These are phyloP conservation scores for Zygosaccharomyces siamensis DNA, from an alignment of 805 yeast genomes.

Conservation along the genomic window DNA sequence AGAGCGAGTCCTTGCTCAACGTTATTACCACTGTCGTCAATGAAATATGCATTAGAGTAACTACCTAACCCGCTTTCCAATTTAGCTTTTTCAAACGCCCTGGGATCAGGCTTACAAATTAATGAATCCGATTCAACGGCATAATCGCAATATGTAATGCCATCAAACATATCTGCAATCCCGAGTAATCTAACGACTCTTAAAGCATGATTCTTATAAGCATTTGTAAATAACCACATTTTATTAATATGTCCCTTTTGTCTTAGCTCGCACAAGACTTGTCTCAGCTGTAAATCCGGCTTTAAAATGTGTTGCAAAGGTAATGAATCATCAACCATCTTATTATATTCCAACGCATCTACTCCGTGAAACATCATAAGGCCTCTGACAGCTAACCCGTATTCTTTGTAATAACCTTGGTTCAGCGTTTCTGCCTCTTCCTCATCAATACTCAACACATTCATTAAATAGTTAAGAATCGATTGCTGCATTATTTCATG, in stretches of 20 bases:
- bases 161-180: constrained; percentile 89
- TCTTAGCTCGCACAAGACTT: constrained; percentile 44
- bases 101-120: constrained; percentile 83
- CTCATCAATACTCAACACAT: constrained; percentile 53
- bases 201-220: constrained; percentile 84
- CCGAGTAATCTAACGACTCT: constrained; percentile 78
- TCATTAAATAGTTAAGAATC: constrained; percentile 76
- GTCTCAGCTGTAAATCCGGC: constrained; percentile 54
- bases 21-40: constrained; percentile 83
- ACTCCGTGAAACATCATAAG: constrained; percentile 59
- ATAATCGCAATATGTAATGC: constrained; percentile 90
- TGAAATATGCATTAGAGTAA: constrained; percentile 55
- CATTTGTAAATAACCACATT: constrained; percentile 92
- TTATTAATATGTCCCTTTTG: constrained; percentile 52
- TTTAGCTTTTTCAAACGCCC: constrained; percentile 62
- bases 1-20: constrained; percentile 64
- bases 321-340: constrained; percentile 84
- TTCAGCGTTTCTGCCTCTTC: constrained; percentile 74
- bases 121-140: constrained; percentile 49
- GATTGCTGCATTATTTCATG: constrained; percentile 84
- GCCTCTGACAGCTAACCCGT: constrained; percentile 93
- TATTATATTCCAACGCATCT: constrained; percentile 84
- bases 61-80: constrained; percentile 45
- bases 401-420: constrained; percentile 69
- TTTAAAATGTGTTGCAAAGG: constrained; percentile 75